A percentile compares a stretch with the other conserved stretches of the same genome.
Evolutionary conservation across 257 asterid genomes (phyloP).

Genomic region (Thymus mandschuricus): DNA sequence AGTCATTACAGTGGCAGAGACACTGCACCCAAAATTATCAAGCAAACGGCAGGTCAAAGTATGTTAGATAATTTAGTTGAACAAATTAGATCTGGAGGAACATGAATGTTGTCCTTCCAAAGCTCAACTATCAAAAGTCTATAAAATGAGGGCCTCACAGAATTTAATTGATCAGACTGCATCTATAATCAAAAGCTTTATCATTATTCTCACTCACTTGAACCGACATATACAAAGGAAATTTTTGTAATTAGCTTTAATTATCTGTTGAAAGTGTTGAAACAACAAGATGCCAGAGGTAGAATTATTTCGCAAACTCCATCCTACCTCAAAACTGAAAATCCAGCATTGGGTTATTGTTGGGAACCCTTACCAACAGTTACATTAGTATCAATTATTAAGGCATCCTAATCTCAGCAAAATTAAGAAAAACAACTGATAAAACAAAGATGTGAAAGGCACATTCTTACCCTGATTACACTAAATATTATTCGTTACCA

Average conservation of each 20-base stretch:
- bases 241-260: not conserved
- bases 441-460: not conserved
- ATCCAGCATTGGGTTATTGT: too few species aligned
- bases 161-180: not conserved
- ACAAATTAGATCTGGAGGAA: not conserved
- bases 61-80: not conserved
- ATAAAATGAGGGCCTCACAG: not conserved
- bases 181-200: not conserved
- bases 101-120: constrained; percentile 1
- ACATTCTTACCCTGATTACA: not conserved
- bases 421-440: constrained; percentile 1
- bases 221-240: too few species aligned
- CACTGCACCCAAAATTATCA: constrained; percentile 49
- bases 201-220: not conserved
- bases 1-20: constrained; percentile 70
- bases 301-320: not conserved
- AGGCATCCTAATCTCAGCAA: not conserved
- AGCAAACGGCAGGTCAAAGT: constrained; percentile 16
- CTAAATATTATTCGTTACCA: not conserved
- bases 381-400: not conserved
- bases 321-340: not conserved
- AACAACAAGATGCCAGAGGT: not conserved
- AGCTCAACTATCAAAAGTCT: not conserved
- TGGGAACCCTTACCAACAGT: too few species aligned
- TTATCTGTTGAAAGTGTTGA: too few species aligned